phyloP scores from a whole-genome alignment of 441 rosid species.

The Pelargonium myrrhifolium region DNA sequence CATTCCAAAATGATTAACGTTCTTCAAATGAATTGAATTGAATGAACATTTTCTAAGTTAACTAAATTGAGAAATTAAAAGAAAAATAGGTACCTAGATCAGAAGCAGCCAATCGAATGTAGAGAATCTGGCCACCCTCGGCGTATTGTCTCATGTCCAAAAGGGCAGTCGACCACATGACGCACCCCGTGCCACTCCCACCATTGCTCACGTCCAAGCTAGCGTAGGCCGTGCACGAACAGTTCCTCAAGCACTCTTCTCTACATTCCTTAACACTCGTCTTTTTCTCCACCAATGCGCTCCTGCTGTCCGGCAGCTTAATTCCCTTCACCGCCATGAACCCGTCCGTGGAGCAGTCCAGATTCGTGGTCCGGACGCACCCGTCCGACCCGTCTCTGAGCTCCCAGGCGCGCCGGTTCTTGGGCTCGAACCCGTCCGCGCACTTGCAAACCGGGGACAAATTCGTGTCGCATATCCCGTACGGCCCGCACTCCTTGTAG shows the following conservation, averaged over 20 bases:
- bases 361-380: not conserved
- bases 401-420: not conserved
- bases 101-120: not conserved
- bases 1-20: too few species aligned
- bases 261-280: not conserved
- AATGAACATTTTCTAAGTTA: too few species aligned
- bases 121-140: not conserved
- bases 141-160: not conserved
- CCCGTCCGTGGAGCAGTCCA: constrained; percentile 1
- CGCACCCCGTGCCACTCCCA: not conserved
- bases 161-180: not conserved
- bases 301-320: not conserved
- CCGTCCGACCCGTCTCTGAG: not conserved
- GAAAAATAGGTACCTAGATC: not conserved
- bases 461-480: not conserved
- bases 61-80: too few species aligned
- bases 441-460: not conserved
- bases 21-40: too few species aligned
- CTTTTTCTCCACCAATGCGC: not conserved
- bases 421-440: not conserved
- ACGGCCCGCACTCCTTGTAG: not conserved
- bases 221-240: not conserved
- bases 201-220: not conserved
- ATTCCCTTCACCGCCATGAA: not conserved
- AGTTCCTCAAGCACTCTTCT: not conserved